Conservation (phyloP, 2,329 filamentous ascomycete genomes). For the Graphilbum sp. region DNA sequence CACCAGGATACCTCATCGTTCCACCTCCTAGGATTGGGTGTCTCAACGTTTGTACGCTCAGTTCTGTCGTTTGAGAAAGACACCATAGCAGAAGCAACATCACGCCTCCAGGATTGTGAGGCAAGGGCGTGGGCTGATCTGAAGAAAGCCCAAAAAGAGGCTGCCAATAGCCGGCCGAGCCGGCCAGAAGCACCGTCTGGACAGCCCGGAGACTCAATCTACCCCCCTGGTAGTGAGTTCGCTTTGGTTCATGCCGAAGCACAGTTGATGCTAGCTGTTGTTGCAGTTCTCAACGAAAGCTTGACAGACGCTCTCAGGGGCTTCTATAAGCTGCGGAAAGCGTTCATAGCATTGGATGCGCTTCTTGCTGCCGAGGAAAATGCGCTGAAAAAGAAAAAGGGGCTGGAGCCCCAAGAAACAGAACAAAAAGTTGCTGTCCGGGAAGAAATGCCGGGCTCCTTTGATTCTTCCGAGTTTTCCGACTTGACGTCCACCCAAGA, state of each 20-base stretch:
- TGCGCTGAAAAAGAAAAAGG: slow-evolving; percentile 3
- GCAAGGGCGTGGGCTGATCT: slow-evolving; percentile 59
- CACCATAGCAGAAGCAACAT: slow-evolving; percentile 68
- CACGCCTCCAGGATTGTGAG: slow-evolving; percentile 60
- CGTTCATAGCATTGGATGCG: slow-evolving; percentile 64
- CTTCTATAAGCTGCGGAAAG: slow-evolving; percentile 85
- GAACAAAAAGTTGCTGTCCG: slow-evolving; percentile 2
- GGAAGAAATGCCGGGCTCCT: slow-evolving; percentile 21
- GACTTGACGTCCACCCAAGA: slow-evolving; percentile 11
- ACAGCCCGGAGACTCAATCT: slow-evolving; percentile 40
- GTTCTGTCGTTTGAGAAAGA: slow-evolving; percentile 85
- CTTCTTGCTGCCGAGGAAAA: slow-evolving; percentile 58
- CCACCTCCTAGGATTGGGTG: slow-evolving; percentile 66
- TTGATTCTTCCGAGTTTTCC: slow-evolving; percentile 19
- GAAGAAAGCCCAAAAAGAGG: slow-evolving; percentile 53
- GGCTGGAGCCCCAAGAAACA: background rate
- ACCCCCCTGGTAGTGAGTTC: slow-evolving; percentile 74
- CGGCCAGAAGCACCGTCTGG: background rate
- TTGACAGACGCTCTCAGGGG: slow-evolving; percentile 79
- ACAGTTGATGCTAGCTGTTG: slow-evolving; percentile 77
- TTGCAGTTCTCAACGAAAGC: slow-evolving; percentile 82
- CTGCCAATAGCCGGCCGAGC: background rate
- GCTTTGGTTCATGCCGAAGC: slow-evolving; percentile 69
- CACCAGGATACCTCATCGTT: slow-evolving; percentile 66
- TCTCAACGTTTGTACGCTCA: slow-evolving; percentile 72